Evolutionary conservation across 106 monocot genomes (phyloP).

Genomic region (Platanthera guangdongensis): DNA sequence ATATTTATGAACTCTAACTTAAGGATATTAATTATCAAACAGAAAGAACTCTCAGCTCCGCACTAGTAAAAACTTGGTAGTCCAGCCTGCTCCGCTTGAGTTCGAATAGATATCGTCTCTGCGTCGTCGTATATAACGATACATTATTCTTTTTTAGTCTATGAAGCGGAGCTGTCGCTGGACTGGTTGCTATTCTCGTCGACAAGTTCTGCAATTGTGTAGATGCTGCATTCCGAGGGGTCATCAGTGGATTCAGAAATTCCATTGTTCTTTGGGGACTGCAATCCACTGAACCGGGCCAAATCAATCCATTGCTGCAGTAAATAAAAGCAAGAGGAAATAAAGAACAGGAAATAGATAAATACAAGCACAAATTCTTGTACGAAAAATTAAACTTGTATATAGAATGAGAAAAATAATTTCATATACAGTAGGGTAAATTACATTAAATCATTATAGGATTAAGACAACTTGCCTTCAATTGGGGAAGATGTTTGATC

Average conservation of each 20-base stretch:
- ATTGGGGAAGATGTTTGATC: too few relatives aligned
- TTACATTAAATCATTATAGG: too few relatives aligned
- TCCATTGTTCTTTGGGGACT: conserved; percentile 17
- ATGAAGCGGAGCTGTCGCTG: conserved; percentile 5
- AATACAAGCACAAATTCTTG: neutral
- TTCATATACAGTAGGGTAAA: too few relatives aligned
- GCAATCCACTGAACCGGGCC: conserved; percentile 57
- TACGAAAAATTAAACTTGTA: neutral
- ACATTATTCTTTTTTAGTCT: neutral
- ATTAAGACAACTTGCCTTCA: too few relatives aligned
- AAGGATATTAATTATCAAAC: too few relatives aligned
- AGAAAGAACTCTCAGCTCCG: too few relatives aligned
- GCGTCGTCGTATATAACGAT: too few relatives aligned
- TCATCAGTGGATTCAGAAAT: conserved; percentile 14
- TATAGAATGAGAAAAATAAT: neutral
- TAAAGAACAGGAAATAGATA: neutral
- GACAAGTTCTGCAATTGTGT: conserved; percentile 10
- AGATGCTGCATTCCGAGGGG: conserved; percentile 21
- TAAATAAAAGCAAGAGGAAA: neutral
- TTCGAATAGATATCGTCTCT: neutral
- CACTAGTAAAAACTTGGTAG: too few relatives aligned
- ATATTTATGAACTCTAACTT: too few relatives aligned
- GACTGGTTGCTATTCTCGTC: conserved; percentile 28
- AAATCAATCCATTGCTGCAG: conserved; percentile 82
- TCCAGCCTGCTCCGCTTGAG: neutral